These are phyloP conservation scores for Microbotryum saponariae DNA, from an alignment of 1,284 basidiomycete genomes.

Conservation along the genomic window DNA sequence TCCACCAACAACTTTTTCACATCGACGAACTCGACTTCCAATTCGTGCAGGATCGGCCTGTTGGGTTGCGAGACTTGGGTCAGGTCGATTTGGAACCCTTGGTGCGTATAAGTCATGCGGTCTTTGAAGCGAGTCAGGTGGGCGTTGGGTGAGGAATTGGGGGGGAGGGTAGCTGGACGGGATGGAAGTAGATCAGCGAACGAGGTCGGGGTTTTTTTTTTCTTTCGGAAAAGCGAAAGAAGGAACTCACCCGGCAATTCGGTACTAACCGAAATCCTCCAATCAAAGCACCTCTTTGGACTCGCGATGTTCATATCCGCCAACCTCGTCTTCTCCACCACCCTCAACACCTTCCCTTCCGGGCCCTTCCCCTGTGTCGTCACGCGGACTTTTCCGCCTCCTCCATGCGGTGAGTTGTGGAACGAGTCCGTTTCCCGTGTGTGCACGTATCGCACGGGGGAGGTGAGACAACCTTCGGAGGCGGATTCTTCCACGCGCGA, in stretches of 20 bases:
- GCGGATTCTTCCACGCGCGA: slow-evolving; percentile 53
- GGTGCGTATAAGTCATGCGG: slow-evolving; percentile 83
- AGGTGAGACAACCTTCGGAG: slow-evolving; percentile 47
- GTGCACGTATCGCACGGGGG: slow-evolving; percentile 67
- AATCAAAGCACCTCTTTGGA: slow-evolving; percentile 77
- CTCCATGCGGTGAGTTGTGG: slow-evolving; percentile 46
- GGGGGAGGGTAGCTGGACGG: neutral
- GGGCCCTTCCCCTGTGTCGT: slow-evolving; percentile 69
- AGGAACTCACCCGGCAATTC: slow-evolving; percentile 52
- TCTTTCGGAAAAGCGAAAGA: neutral
- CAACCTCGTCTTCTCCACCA: slow-evolving; percentile 69
- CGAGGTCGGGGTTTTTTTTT: too few species aligned
- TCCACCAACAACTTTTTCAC: slow-evolving; percentile 46
- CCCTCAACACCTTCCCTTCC: slow-evolving; percentile 43
- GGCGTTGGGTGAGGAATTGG: slow-evolving; percentile 35
- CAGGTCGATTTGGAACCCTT: slow-evolving; percentile 84
- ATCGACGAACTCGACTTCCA: slow-evolving; percentile 52
- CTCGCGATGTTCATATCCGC: slow-evolving; percentile 80
- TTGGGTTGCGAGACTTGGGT: slow-evolving; percentile 66
- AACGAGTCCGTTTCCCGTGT: slow-evolving; percentile 75
- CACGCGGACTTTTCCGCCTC: slow-evolving; percentile 62
- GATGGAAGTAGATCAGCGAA: too few species aligned
- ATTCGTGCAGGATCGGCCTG: slow-evolving; percentile 44
- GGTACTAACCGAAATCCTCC: slow-evolving; percentile 80
- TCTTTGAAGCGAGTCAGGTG: slow-evolving; percentile 63